Evolutionary conservation across 169 alveolate genomes (phyloP).

Genomic region (Eimeria falciformis): DNA sequence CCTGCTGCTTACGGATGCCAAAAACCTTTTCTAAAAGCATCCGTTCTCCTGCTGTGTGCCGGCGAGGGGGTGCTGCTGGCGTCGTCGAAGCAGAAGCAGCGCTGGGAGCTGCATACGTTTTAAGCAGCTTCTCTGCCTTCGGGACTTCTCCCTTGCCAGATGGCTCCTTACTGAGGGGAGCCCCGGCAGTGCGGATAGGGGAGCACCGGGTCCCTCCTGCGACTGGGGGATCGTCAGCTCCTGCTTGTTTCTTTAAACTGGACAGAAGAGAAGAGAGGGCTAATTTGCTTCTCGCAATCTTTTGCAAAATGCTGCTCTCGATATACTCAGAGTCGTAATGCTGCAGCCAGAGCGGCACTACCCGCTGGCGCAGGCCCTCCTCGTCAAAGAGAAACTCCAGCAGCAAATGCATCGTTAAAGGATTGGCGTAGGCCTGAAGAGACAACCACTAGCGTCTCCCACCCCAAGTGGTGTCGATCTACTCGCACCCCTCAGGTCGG

Average conservation of each 20-base stretch:
- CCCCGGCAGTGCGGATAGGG: too few species aligned
- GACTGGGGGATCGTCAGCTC: neutral
- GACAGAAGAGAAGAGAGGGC: neutral
- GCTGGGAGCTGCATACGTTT: neutral
- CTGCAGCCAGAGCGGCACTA: slow-evolving; percentile 16
- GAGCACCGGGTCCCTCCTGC: neutral
- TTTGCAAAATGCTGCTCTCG: neutral
- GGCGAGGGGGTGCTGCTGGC: too few species aligned
- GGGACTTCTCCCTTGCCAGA: too few species aligned
- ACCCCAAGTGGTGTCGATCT: too few species aligned
- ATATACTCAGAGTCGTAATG: neutral
- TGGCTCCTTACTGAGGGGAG: too few species aligned
- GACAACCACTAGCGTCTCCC: too few species aligned
- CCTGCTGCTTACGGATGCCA: too few species aligned
- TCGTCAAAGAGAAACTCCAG: slow-evolving; percentile 12
- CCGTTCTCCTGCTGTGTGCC: too few species aligned
- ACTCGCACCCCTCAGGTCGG: too few species aligned
- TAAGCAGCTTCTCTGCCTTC: neutral
- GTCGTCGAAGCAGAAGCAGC: neutral
- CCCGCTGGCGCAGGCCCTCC: neutral
- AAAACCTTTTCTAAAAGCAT: too few species aligned
- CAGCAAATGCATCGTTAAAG: neutral
- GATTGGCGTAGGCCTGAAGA: neutral
- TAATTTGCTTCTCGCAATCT: neutral
- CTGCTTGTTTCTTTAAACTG: neutral